Base-by-base conservation (phyloP, 2,329 filamentous ascomycete species). In the Microthyrium microscopicum region DNA sequence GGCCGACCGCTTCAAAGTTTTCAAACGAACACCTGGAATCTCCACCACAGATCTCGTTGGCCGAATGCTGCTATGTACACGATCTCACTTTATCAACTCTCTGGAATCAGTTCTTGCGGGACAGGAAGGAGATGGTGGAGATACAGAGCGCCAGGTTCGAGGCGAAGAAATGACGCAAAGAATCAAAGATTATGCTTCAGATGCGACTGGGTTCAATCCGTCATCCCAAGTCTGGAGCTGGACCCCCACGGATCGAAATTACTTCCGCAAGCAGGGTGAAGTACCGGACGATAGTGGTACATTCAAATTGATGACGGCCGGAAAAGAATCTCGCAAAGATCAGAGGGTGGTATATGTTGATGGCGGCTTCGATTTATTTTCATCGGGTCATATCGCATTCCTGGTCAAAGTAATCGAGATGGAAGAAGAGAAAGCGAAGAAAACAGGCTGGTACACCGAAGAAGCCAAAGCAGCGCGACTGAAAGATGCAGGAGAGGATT, bases 21-120 rank as follows among this genome's bases (percentile, higher is more conserved):
- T 98, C 29, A 93, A 92, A 61, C 72, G 89, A 41, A 95, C 89
- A 2, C 89, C 89, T 0, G 85, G 83, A 39, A 98, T 98, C 49
- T 93, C 83, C 7, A 98, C 89, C 2, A 98, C 89, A 3, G 89
- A 98, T 51, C 69, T 98, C n/a, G 89, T 98, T 18, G 89, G 89
- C 15, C 77, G 89, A 47, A 98, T 98, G 89, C 64, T 98, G 47
- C 66, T 95, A 12, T 94, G 85, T 62, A 95, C 87, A n/a, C 77
- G 76, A 50, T 80, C 74, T 16, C 89, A 98, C 58, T 93, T 93
- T 50, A 87, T 95, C 53, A 77, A 74, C 46, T 85, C 78, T 0
- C 64, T 94, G 27, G 67, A 77, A 44, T 70, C 65, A 33, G 60
- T 67, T 18, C 62, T 95, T 5, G 61, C 63, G 1, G 84, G 81